A percentile compares a stretch with the other conserved stretches of the same genome.
phyloP scores from a whole-genome alignment of 805 yeast species.

The Sugiyamaella boreocaroliniensis region DNA sequence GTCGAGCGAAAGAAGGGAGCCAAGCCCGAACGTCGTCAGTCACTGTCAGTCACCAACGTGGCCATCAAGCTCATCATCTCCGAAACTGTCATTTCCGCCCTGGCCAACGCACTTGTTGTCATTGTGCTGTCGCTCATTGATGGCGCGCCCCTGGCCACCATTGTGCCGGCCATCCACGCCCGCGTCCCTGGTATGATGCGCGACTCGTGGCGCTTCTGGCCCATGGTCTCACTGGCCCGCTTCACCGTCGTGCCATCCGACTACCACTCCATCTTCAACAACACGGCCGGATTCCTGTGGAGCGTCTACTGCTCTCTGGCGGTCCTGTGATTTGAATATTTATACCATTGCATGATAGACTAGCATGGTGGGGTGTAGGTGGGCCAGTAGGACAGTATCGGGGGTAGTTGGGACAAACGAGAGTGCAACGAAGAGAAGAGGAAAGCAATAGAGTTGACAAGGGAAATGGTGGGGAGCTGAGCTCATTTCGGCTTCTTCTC shows the following conservation, averaged over 20 bases:
- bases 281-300: conserved; percentile 10
- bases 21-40: neutral
- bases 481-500: too few relatives aligned
- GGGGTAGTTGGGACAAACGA: too few relatives aligned
- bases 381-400: neutral
- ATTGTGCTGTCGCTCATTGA: conserved; percentile 1
- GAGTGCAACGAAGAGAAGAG: too few relatives aligned
- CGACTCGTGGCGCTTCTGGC: conserved; percentile 11
- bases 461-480: too few relatives aligned
- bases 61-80: conserved; percentile 6
- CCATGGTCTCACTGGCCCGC: conserved; percentile 6
- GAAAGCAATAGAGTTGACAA: too few relatives aligned
- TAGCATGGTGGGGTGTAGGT: neutral
- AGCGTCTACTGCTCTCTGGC: conserved; percentile 4
- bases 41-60: conserved; percentile 9
- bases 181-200: conserved; percentile 9
- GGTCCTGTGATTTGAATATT: neutral
- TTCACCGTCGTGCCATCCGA: conserved; percentile 8
- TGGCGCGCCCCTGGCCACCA: conserved; percentile 3
- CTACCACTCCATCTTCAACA: conserved; percentile 5
- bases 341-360: neutral
- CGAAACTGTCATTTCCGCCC: conserved; percentile 5
- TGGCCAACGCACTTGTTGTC: conserved; percentile 8
- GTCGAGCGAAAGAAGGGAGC: neutral
- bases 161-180: neutral